phyloP scores from a whole-genome alignment of 129 eudicot genomes.

The Apium graveolens region DNA sequence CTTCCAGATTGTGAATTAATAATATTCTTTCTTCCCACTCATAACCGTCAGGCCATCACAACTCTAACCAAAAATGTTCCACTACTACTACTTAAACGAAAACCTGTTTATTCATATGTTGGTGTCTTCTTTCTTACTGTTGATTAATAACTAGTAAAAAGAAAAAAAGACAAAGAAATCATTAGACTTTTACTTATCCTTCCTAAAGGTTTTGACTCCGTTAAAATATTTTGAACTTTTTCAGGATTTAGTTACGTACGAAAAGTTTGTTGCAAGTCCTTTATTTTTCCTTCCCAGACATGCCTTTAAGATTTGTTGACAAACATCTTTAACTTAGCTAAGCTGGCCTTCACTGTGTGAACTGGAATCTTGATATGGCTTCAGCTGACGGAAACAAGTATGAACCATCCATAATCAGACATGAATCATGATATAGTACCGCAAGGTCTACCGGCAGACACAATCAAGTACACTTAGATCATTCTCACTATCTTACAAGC shows the following conservation, averaged over 20 bases:
- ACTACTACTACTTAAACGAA: background rate
- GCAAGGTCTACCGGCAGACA: too few relatives aligned
- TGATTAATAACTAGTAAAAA: background rate
- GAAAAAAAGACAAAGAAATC: background rate
- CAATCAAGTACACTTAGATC: background rate
- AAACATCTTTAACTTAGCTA: background rate
- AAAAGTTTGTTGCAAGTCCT: background rate
- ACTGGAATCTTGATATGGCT: background rate
- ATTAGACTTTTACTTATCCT: background rate
- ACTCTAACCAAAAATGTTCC: background rate
- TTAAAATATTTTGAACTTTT: background rate
- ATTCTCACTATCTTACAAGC: background rate
- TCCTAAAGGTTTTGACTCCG: background rate
- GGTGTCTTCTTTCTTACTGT: background rate
- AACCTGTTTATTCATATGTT: background rate
- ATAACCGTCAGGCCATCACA: background rate
- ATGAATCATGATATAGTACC: too few relatives aligned
- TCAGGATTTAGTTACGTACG: background rate
- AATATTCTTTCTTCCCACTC: background rate
- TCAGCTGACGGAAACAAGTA: background rate
- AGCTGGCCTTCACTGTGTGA: background rate
- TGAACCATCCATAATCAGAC: background rate
- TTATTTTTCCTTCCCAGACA: background rate
- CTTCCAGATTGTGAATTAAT: background rate
- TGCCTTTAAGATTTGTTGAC: background rate